A percentile compares a stretch with the other conserved stretches of the same genome.
phyloP scores from a whole-genome alignment of 768 basidiomycete species.

The Phlebiopsis flavidoalba region DNA sequence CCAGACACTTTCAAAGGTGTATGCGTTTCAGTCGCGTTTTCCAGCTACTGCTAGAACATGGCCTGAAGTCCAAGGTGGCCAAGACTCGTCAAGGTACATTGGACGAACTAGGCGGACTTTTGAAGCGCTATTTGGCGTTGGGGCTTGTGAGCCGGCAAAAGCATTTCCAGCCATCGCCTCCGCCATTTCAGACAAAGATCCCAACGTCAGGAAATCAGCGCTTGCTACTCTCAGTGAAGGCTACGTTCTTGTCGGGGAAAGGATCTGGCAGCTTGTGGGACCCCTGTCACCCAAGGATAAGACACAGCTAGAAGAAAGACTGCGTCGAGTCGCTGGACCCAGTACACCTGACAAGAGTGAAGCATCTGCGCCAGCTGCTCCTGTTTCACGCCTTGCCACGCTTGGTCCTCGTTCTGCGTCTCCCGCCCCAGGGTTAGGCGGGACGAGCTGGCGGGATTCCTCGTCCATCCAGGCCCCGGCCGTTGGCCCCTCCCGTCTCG shows the following conservation, averaged over 20 bases:
- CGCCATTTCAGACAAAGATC: conserved; percentile 87
- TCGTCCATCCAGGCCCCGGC: conserved; percentile 48
- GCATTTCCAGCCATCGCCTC: conserved; percentile 73
- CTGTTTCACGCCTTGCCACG: conserved; percentile 50
- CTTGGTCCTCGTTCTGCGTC: conserved; percentile 45
- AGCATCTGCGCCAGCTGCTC: conserved; percentile 31
- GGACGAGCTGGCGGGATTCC: conserved; percentile 39
- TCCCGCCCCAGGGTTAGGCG: conserved; percentile 34
- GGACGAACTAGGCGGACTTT: conserved; percentile 72
- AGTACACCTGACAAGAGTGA: conserved; percentile 40
- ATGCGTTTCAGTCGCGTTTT: conserved; percentile 92
- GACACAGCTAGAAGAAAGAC: conserved; percentile 85
- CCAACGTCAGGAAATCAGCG: conserved; percentile 83
- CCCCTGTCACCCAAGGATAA: conserved; percentile 79
- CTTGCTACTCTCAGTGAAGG: conserved; percentile 79
- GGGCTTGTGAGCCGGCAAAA: conserved; percentile 75
- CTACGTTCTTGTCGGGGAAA: conserved; percentile 80
- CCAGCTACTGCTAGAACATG: conserved; percentile 81
- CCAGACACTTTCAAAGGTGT: conserved; percentile 81
- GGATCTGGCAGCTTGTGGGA: conserved; percentile 77
- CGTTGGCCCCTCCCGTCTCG: conserved; percentile 34
- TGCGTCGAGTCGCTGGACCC: conserved; percentile 76
- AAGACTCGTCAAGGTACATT: conserved; percentile 86
- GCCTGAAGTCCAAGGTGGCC: conserved; percentile 84
- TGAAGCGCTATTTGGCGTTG: conserved; percentile 81